Conservation (phyloP, 306 rosid genomes). For the Astragalus membranaceus region DNA sequence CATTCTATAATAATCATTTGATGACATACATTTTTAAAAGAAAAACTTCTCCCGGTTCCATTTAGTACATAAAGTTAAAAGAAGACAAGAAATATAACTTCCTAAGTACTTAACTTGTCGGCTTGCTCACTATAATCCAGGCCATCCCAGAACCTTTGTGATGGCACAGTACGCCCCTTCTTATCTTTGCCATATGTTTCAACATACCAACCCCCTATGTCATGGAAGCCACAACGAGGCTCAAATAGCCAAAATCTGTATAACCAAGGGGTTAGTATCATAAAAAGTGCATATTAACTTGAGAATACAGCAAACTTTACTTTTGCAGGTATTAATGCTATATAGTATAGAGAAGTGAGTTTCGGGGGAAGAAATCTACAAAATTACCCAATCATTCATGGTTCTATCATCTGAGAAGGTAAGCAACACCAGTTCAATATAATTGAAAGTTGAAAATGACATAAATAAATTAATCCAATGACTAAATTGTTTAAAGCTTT, state of each 20-base stretch:
- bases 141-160: constrained; percentile 84
- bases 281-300: background rate
- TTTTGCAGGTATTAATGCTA: background rate
- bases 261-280: constrained; percentile 11
- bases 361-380: constrained; percentile 17
- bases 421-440: constrained; percentile 1
- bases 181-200: constrained; percentile 85
- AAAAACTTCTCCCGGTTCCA: background rate
- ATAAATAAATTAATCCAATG: constrained; percentile 4
- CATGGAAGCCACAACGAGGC: constrained; percentile 96
- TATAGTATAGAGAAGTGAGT: background rate
- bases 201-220: constrained; percentile 92
- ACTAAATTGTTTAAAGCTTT: background rate
- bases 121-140: constrained; percentile 41
- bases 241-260: constrained; percentile 95
- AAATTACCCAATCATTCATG: background rate
- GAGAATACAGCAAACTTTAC: background rate
- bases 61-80: background rate
- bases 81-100: constrained; percentile 7
- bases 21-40: background rate
- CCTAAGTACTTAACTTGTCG: constrained; percentile 31
- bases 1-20: background rate
- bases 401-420: background rate
- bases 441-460: constrained; percentile 8
- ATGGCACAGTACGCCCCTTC: constrained; percentile 62